Percentiles rank a stretch among this genome's conserved stretches.
Evolutionary conservation across 139 green algal genomes (phyloP).

Genomic region (Tetratostichococcus sp.): DNA sequence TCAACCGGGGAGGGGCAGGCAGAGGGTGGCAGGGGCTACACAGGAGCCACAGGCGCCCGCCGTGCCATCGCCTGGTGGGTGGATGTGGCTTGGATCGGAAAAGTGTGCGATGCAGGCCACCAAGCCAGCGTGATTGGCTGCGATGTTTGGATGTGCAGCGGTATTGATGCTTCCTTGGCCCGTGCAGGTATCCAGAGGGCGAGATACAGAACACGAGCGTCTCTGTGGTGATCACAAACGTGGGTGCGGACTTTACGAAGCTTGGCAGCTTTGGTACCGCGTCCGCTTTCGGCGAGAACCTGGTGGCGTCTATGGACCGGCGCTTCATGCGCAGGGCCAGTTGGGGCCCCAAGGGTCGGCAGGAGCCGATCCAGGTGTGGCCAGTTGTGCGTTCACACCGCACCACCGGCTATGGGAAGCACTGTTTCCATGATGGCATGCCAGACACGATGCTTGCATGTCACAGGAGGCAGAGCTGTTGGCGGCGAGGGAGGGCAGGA

Average conservation of each 20-base stretch:
- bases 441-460: too few relatives aligned
- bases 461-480: slow-evolving; percentile 31
- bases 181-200: slow-evolving; percentile 18
- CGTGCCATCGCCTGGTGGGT: slow-evolving; percentile 17
- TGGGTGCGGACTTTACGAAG: background rate
- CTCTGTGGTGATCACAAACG: slow-evolving; percentile 36
- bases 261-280: slow-evolving; percentile 44
- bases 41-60: slow-evolving; percentile 9
- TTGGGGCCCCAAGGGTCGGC: background rate
- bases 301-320: slow-evolving; percentile 47
- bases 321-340: slow-evolving; percentile 14
- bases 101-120: too few relatives aligned
- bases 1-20: slow-evolving; percentile 5
- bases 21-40: slow-evolving; percentile 6
- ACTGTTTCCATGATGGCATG: too few relatives aligned
- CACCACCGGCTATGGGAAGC: too few relatives aligned
- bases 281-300: slow-evolving; percentile 39
- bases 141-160: too few relatives aligned
- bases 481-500: slow-evolving; percentile 12
- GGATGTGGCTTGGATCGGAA: too few relatives aligned
- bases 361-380: background rate
- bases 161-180: too few relatives aligned
- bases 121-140: too few relatives aligned
- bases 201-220: slow-evolving; percentile 30
- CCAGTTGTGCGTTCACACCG: too few relatives aligned